Base-by-base conservation (phyloP, 805 yeast species). In the Wickerhamiella hasegawae region DNA sequence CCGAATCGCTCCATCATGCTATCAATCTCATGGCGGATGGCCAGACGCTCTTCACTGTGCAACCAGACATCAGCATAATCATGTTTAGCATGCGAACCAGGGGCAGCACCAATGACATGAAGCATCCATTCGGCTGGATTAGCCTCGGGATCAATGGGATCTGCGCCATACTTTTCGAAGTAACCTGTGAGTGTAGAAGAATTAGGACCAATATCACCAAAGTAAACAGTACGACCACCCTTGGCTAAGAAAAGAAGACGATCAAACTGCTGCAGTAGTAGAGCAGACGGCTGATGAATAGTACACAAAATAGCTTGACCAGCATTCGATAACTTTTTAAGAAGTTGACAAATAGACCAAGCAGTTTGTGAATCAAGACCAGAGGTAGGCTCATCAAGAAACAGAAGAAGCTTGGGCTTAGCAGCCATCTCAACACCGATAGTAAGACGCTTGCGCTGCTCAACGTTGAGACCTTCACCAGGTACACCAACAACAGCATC, bases 151-250 rank as follows among this genome's bases (percentile, higher is more conserved):
- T 59, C 63, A 60, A 90, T 79, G 35, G 66, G 63, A 40, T 74
- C 68, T 28, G 85, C 83, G 24, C 94, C 80, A 51, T 75, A 58
- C 45, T 65, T 65, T 58, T 78, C 85, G 49, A 78, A 78, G 54
- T 78, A 79, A 38, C 62, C 53, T 31, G 74, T 68, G 54, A 79
- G 61, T 3, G 73, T 61, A 26, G 45, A 39, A 34, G 79, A 76
- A 51, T 71, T 68, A 40, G 65, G 61, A 44, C 90, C 90, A 47
- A 78, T 71, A 43, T 77, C 84, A 46, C 92, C 92, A 52, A 77
- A 79, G 55, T 79, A 79, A 22, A 76, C 87, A 43, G 85, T 79
- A 48, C 66, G 61, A 44, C 92, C 92, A 53, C 92, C 92, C 43
- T 66, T 70, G 45, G 73, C 73, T 51, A 79, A 62, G 45, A 79